Conservation (phyloP, 176 grass and related monocot species). For the Puya raimondii region DNA sequence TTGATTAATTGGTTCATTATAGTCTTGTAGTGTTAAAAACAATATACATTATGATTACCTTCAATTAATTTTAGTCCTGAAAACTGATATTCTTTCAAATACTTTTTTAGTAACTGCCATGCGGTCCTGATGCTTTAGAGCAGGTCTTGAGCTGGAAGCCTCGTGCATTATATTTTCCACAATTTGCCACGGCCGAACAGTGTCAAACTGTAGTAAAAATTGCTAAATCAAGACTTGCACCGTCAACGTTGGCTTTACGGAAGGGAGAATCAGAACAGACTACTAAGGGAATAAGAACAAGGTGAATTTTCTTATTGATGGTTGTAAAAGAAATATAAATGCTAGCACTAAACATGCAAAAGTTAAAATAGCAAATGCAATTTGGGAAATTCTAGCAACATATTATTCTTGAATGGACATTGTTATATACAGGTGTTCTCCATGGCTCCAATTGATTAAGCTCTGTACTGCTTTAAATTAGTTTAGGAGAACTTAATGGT, state of each 20-base stretch:
- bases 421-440: too few relatives aligned
- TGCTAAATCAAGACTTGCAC: slow-evolving; percentile 63
- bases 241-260: slow-evolving; percentile 83
- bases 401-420: too few relatives aligned
- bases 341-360: background rate
- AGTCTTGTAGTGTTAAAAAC: too few relatives aligned
- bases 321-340: background rate
- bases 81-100: background rate
- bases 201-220: slow-evolving; percentile 60
- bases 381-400: too few relatives aligned
- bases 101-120: slow-evolving; percentile 4
- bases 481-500: too few relatives aligned
- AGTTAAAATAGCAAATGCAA: too few relatives aligned
- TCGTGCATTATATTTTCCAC: slow-evolving; percentile 75
- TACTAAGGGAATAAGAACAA: slow-evolving; percentile 96
- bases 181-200: slow-evolving; percentile 75
- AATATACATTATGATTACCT: too few relatives aligned
- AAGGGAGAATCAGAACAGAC: slow-evolving; percentile 72
- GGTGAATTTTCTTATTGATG: slow-evolving; percentile 26
- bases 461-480: too few relatives aligned
- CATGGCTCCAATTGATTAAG: too few relatives aligned
- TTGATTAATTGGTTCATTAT: too few relatives aligned
- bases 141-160: slow-evolving; percentile 99
- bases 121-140: slow-evolving; percentile 25
- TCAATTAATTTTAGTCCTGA: too few relatives aligned